Conservation (phyloP, 78 protist species). For the Dictyostelium brefeldianum region DNA sequence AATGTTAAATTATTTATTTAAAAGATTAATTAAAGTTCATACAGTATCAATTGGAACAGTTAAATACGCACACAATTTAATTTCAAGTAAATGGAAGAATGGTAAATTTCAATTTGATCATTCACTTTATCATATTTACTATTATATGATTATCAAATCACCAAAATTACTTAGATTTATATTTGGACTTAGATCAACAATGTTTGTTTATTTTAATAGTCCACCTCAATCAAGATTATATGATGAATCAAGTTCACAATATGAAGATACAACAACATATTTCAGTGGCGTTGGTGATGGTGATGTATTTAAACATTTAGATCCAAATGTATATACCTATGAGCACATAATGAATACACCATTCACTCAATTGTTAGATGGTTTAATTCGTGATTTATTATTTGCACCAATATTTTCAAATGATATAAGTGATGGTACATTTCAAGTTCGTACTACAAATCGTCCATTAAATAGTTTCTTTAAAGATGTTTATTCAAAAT, state of each 20-base stretch:
- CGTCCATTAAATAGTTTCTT: neutral
- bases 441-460: too few species aligned
- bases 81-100: neutral
- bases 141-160: neutral
- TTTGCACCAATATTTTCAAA: neutral
- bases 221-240: neutral
- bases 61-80: too few species aligned
- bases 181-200: neutral
- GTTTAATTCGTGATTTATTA: too few species aligned
- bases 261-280: neutral
- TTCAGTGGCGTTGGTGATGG: neutral
- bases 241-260: too few species aligned
- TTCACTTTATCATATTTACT: neutral
- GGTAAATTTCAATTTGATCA: neutral
- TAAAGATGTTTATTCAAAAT: too few species aligned
- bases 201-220: too few species aligned
- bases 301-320: neutral
- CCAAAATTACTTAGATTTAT: neutral
- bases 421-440: too few species aligned
- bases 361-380: too few species aligned
- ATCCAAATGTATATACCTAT: neutral
- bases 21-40: neutral
- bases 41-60: neutral
- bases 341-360: neutral
- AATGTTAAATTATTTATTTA: too few species aligned